Base-by-base conservation (phyloP, 495 filamentous ascomycete species). In the Aspergillus leporis region DNA sequence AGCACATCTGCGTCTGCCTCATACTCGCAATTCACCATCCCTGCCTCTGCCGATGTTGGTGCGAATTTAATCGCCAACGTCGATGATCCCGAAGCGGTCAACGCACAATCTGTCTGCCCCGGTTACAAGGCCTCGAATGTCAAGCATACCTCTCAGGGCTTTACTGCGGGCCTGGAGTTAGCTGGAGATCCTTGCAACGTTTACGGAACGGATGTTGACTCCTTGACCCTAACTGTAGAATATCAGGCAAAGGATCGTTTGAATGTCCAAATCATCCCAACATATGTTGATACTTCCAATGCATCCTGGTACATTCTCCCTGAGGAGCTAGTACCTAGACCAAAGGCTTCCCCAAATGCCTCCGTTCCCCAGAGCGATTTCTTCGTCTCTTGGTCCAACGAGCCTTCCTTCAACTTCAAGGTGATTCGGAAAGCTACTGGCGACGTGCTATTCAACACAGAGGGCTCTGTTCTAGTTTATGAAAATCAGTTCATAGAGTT, bases 401-500 rank as follows among this genome's bases (percentile, higher is more conserved):
- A 85, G 14, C 83, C 85, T 2, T 77, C 78, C 0, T 88, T 88
- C 69, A 75, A 73, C 23, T 87, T 87, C 71, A 81, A 78, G 52
- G 74, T 88, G 19, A 74, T 68, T 32, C 78, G 85, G 14, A 78
- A 77, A 52, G 78, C 79, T 7, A 87, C 80, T 13, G 77, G 80
- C 3, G 85, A 87, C 66, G 73, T 78, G 0, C 61, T 88, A 0
- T 87, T 87, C 56, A 74, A 81, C 49, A 86, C 84, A 1, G 67
- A 69, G n/a, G 81, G 80, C 18, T 81, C 74, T 10, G 77, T 79
- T 5, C 60, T 87, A 38, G 81, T 88, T 0, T 88, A 79, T 63
- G 85, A 88, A 59, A 73, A 87, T 58, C 85, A 88, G 55, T 88
- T 87, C 62, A 78, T 87, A 22, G 85, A 88, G 56, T 86, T 87